Evolutionary conservation across 805 yeast genomes (phyloP), one percentile per base, ranked within the genome.

Genomic region (Wickerhamiella lipophila): DNA sequence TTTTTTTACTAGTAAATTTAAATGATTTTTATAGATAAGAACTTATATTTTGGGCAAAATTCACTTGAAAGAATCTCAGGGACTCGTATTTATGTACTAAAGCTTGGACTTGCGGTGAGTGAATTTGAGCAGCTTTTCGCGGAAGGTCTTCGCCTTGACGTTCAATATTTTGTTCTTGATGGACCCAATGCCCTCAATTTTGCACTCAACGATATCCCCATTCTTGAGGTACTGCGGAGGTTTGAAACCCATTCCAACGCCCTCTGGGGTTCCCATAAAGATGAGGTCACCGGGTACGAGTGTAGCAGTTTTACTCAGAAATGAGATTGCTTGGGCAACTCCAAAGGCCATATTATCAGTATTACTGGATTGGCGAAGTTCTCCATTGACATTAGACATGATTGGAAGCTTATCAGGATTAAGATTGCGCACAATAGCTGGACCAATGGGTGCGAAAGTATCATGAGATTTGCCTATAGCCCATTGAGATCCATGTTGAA

Each of bases 371-470:
- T 75, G 80, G 49, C 73, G 66, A 16, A 58, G 44, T 52, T 70
- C 71, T 21, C 77, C 79, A 52, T 75, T 75, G 52, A 76, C 68
- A 39, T 55, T 60, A 12, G 75, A 66, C 34, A 58, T 55, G 35
- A 76, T 63, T 16, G 58, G 56, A 48, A 74, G 60, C n/a, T 55
- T 50, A 36, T 63, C 60, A 15, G 72, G 69, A 40, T 66, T 61
- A 1, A 60, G 49, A 1, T 51, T 50, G 1, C 73, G 61, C 3
- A 73, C 75, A 42, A 76, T 64, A 6, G 71, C 73, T 4, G 80
- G 80, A 2, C 79, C 80, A 47, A 75, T 57, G 19, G 80, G 80
- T 1, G 78, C 77, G 71, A 72, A 75, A 3, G 71, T 70, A 50
- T 76, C 80, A 54, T 71, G 74, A 70, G 70, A 69, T 60, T 76